These are phyloP conservation scores for Brassica carinata DNA, from an alignment of 345 rosid genomes.

Conservation along the genomic window DNA sequence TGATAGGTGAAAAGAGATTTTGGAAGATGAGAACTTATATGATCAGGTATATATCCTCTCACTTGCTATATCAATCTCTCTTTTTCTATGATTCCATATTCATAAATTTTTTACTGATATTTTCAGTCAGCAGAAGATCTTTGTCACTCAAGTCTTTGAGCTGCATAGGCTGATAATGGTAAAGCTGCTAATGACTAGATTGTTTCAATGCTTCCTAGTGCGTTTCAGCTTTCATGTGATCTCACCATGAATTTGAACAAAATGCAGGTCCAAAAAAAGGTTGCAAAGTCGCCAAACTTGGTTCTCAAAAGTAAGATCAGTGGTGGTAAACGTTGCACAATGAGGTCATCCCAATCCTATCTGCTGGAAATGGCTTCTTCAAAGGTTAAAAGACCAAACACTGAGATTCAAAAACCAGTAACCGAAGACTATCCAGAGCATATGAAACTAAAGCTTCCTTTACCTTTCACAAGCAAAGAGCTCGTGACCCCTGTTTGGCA, in stretches of 20 bases:
- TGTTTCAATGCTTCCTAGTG: not conserved
- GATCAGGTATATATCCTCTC: constrained; percentile 59
- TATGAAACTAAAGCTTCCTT: constrained; percentile 49
- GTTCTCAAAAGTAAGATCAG: constrained; percentile 48
- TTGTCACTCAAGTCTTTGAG: constrained; percentile 74
- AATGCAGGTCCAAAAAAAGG: constrained; percentile 66
- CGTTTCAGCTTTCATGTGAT: constrained; percentile 9
- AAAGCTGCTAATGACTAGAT: constrained; percentile 20
- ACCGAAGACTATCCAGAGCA: constrained; percentile 45
- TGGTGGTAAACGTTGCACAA: constrained; percentile 33
- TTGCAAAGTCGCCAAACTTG: constrained; percentile 62
- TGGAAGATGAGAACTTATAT: constrained; percentile 72
- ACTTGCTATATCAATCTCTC: not conserved
- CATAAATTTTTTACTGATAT: constrained; percentile 14
- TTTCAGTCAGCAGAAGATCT: constrained; percentile 82
- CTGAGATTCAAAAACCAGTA: constrained; percentile 29
- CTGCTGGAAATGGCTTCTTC: constrained; percentile 17
- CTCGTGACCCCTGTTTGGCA: constrained; percentile 29
- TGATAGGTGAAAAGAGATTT: constrained; percentile 71
- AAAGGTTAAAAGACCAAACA: constrained; percentile 26
- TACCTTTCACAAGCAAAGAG: constrained; percentile 46
- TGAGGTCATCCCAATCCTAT: not conserved
- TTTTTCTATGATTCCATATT: not conserved
- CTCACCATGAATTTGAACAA: constrained; percentile 11
- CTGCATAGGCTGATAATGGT: constrained; percentile 83